Evolutionary conservation across 176 grass and related monocot genomes (phyloP).

Genomic region (Elaeis guineensis): DNA sequence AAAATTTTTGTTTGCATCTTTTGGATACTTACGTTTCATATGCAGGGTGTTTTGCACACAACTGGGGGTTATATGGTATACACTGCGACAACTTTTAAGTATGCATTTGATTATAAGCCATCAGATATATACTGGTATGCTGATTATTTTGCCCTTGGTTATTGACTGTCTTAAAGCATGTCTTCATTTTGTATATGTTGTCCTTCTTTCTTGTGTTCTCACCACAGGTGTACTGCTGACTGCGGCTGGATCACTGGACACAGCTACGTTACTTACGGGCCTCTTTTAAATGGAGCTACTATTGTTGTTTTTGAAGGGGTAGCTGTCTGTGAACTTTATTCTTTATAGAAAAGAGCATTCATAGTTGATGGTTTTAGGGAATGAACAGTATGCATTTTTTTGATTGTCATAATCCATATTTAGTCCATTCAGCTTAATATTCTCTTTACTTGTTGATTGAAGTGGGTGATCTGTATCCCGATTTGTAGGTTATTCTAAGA

Average conservation of each 20-base stretch:
- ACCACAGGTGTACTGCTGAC: slow-evolving; percentile 89
- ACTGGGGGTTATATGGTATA: slow-evolving; percentile 98
- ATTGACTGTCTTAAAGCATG: too few relatives aligned
- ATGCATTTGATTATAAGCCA: slow-evolving; percentile 95
- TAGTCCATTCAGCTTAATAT: too few relatives aligned
- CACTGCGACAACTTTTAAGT: slow-evolving; percentile 89
- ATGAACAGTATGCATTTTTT: too few relatives aligned
- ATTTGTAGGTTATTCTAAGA: too few relatives aligned
- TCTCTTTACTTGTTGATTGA: too few relatives aligned
- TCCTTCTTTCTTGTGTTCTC: too few relatives aligned
- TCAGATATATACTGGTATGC: slow-evolving; percentile 89
- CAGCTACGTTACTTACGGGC: slow-evolving; percentile 95
- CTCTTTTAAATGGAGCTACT: slow-evolving; percentile 87
- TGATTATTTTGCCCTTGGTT: background rate
- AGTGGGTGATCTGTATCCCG: too few relatives aligned
- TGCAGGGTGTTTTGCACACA: slow-evolving; percentile 94
- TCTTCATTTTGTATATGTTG: too few relatives aligned
- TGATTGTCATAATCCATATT: too few relatives aligned
- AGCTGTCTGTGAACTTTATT: slow-evolving; percentile 6
- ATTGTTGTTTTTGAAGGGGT: slow-evolving; percentile 96
- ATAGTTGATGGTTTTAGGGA: too few relatives aligned
- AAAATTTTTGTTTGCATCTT: background rate
- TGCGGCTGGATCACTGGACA: slow-evolving; percentile 99
- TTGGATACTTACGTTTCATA: slow-evolving; percentile 17
- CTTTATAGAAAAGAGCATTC: too few relatives aligned